Base-by-base conservation (phyloP, 1,284 basidiomycete species). In the Fistulinella cinereoalba region DNA sequence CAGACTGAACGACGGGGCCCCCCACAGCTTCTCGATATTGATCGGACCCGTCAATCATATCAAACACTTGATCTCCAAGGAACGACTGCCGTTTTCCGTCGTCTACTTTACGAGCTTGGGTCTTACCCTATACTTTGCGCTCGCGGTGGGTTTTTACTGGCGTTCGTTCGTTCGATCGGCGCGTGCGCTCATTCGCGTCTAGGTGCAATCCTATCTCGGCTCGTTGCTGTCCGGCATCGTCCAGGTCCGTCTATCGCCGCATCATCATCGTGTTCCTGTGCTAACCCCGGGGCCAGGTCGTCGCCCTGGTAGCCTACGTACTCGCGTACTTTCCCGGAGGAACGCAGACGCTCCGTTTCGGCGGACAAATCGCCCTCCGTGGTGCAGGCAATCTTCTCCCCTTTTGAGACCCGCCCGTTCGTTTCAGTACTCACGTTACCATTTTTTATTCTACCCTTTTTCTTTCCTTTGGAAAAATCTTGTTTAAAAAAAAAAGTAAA, bases 311-410 rank as follows among this genome's bases (percentile, higher is more conserved):
- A 10, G 79, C 86, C 12, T 97, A 97, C 61, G 78, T 97, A 9
- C 74, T 91, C 15, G 92, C 92, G 0, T 97, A 96, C 69, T 96
- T 95, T 69, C 92, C 92, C 4, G 92, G 92, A 11, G 92, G 88
- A 9, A 76, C 75, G 13, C 80, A 84, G 52, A 94, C 92, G 0
- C 73, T 95, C 28, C 80, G 88, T 23, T 82, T 94, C 58, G 92
- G 92, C 12, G 83, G 85, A 15, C 84, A 87, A 51, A 80, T 95
- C 67, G 84, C 87, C 1, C 68, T 95, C 18, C 81, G 91, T 34
- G 86, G 92, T 5, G 91, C 89, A 36, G 80, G 85, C 28, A 89
- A 75, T 55, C 70, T 94, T 8, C 72, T 95, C 23, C 92, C 92
- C 11, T 71, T 90, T 37, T 44, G 22, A 44, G 28, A 48, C 13